Conservation (phyloP, 345 rosid genomes). For the Eucalyptus regnans region DNA sequence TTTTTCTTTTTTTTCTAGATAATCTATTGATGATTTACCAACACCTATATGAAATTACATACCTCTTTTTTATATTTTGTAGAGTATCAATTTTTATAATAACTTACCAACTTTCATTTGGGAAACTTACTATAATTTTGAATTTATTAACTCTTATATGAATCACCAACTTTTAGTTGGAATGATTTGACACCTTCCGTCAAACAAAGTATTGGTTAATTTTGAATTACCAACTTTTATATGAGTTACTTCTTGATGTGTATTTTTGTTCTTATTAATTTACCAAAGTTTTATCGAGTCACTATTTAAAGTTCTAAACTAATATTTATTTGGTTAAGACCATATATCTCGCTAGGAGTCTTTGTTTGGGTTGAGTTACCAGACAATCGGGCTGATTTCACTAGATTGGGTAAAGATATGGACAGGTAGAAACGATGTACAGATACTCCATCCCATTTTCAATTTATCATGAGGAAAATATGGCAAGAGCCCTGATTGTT, state of each 20-base stretch:
- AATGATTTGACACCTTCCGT: not conserved
- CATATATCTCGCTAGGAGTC: not conserved
- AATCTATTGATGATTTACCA: not conserved
- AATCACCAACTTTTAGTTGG: not conserved
- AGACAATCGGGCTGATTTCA: not conserved
- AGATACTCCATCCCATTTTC: not conserved
- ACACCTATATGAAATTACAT: not conserved
- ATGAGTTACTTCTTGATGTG: accelerated
- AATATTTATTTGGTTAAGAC: not conserved
- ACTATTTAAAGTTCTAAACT: not conserved
- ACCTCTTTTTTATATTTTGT: not conserved
- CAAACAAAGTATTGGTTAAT: not conserved
- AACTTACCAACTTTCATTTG: not conserved
- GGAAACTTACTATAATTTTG: not conserved
- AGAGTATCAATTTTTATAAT: not conserved
- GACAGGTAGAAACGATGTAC: not conserved
- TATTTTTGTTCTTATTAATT: not conserved
- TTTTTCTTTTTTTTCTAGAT: not conserved
- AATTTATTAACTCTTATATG: not conserved
- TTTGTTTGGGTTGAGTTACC: not conserved
- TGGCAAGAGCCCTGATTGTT: not conserved
- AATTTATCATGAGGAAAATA: not conserved
- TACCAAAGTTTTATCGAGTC: not conserved
- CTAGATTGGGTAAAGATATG: not conserved
- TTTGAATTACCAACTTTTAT: not conserved